Evolutionary conservation across 2,329 filamentous ascomycete genomes (phyloP), one percentile per base, ranked within the genome.

Genomic region (Cordyceps militaris): DNA sequence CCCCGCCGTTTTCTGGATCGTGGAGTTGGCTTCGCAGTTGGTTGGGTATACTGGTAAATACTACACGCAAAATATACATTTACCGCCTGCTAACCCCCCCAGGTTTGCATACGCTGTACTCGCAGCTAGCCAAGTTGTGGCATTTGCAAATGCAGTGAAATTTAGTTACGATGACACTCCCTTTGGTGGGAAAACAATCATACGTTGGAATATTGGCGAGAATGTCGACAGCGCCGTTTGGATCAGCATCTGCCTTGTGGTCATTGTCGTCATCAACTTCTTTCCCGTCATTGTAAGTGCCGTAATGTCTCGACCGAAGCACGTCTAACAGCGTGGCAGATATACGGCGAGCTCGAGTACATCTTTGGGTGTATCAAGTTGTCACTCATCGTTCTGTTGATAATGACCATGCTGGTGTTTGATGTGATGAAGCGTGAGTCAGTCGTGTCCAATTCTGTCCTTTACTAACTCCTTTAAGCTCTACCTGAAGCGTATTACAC

Each of bases 81-180:
- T 6, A 6, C 11, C 26, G 23, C n/a, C 16, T 32, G 28, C 55
- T 57, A 8, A 57, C 4, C 21, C 4, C n/a, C 6, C 6, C 38
- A 73, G 71, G 71, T 74, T 73, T 61, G 70, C 70, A 1, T 74
- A 72, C 50, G 66, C 66, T 11, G 65, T 72, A 7, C 63, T 71
- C 34, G 69, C 70, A 9, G 69, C 70, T 2, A 67, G 72, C 34
- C 70, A 73, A 57, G 60, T 73, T 2, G 70, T 72, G 9, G 71
- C 71, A 1, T 65, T 71, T 14, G 65, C 70, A 3, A 69, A 69
- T 49, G 64, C 68, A 16, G 62, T 74, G 49, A 67, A 68, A 36
- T 74, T 73, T 54, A 65, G 65, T 6, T 73, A 73, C 52, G 67
- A 73, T 55, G 69, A 73, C 16, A 57, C 38, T 10, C 7, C 3